Conservation (phyloP, 768 basidiomycete species). For the Tylopilus felleus region DNA sequence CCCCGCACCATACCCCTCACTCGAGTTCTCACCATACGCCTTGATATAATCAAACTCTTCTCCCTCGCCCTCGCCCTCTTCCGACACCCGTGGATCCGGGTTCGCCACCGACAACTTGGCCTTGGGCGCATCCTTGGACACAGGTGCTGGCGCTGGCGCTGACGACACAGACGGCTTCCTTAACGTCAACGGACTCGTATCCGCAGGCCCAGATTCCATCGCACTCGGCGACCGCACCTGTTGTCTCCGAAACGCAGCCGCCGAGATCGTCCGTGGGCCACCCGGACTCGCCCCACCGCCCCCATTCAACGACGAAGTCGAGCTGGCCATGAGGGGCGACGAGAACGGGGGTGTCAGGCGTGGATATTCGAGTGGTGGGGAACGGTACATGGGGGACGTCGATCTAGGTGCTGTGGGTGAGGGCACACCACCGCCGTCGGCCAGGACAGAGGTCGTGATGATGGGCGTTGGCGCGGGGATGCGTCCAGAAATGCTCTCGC, state of each 20-base stretch:
- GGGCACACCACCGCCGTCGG: background rate
- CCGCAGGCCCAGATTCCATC: conserved; percentile 30
- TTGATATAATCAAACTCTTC: conserved; percentile 57
- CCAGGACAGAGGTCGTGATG: background rate
- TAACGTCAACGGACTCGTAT: conserved; percentile 45
- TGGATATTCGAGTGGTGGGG: conserved; percentile 48
- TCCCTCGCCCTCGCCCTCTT: conserved; percentile 34
- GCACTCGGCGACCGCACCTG: conserved; percentile 33
- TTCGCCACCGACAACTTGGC: conserved; percentile 27
- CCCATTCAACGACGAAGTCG: conserved; percentile 34
- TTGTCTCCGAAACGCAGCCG: conserved; percentile 68
- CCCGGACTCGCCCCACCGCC: conserved; percentile 27
- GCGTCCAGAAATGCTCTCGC: conserved; percentile 5
- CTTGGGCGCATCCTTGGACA: conserved; percentile 5
- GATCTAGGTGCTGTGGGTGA: conserved; percentile 1
- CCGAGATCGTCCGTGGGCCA: conserved; percentile 60
- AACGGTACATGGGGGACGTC: conserved; percentile 8
- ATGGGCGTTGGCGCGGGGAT: conserved; percentile 6
- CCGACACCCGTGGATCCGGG: conserved; percentile 23
- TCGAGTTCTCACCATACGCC: conserved; percentile 40
- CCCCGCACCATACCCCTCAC: conserved; percentile 39
- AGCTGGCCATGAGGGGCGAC: conserved; percentile 29
- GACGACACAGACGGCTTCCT: conserved; percentile 41
- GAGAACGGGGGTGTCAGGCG: conserved; percentile 34
- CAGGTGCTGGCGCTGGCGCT: conserved; percentile 21